Evolutionary conservation across 495 filamentous ascomycete genomes (phyloP).

Genomic region (Talaromyces adpressus): DNA sequence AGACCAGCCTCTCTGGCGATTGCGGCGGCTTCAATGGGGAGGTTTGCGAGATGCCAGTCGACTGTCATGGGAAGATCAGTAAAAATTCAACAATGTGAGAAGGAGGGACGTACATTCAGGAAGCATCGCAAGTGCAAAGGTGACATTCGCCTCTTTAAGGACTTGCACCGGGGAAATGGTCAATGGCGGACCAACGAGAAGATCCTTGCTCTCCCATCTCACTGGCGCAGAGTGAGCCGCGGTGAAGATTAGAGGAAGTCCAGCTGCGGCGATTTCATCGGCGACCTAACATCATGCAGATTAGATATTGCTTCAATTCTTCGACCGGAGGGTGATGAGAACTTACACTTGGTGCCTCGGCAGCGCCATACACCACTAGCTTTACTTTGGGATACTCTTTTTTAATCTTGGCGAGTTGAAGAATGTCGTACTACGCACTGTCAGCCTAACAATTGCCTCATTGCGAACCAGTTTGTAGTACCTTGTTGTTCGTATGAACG

Average conservation of each 20-base stretch:
- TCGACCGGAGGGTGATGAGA: not conserved
- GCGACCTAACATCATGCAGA: conserved; percentile 26
- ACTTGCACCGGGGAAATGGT: conserved; percentile 12
- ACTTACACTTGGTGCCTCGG: conserved; percentile 28
- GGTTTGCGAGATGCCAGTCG: conserved; percentile 40
- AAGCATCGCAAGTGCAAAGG: conserved; percentile 6
- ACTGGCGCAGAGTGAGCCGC: conserved; percentile 34
- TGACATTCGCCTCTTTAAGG: conserved; percentile 2
- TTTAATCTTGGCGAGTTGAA: conserved; percentile 24
- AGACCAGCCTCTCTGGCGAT: conserved; percentile 19
- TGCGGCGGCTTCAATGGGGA: conserved; percentile 32
- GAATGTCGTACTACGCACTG: conserved; percentile 21
- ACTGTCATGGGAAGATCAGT: conserved; percentile 28
- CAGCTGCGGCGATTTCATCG: conserved; percentile 33
- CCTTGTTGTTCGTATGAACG: conserved; percentile 23
- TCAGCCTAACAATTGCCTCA: conserved; percentile 4
- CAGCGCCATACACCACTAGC: conserved; percentile 39
- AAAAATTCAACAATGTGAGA: conserved; percentile 36
- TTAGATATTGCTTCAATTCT: not conserved
- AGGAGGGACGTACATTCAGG: conserved; percentile 16
- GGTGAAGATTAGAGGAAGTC: conserved; percentile 41
- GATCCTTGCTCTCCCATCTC: conserved; percentile 39
- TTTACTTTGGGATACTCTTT: conserved; percentile 22
- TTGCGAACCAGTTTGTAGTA: not conserved
- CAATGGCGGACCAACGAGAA: conserved; percentile 42